These are phyloP conservation scores for Neonectria hederae DNA, from an alignment of 2,329 filamentous ascomycete species.

Conservation along the genomic window DNA sequence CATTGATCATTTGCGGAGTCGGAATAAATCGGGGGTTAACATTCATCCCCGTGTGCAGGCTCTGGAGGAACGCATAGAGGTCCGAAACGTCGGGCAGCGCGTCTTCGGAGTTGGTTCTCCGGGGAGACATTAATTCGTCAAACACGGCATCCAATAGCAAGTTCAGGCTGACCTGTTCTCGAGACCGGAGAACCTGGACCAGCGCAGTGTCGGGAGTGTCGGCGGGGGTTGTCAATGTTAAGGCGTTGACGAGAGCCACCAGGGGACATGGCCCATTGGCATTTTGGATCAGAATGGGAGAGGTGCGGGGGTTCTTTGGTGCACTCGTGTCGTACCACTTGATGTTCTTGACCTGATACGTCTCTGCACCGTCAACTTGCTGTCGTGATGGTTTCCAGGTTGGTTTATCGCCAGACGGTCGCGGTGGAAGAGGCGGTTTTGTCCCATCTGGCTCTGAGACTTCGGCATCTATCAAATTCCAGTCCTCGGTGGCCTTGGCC, in stretches of 20 bases:
- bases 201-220: constrained; percentile 72
- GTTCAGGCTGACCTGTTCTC: constrained; percentile 89
- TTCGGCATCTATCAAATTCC: constrained; percentile 62
- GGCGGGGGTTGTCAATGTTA: constrained; percentile 82
- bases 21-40: constrained; percentile 91
- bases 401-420: constrained; percentile 42
- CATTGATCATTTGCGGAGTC: constrained; percentile 55
- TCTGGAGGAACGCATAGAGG: constrained; percentile 86
- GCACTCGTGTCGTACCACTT: constrained; percentile 78
- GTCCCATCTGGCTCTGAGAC: constrained; percentile 33
- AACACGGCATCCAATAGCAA: constrained; percentile 89
- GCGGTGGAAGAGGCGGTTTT: constrained; percentile 52
- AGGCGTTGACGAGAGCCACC: constrained; percentile 90
- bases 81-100: constrained; percentile 87
- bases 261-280: constrained; percentile 94
- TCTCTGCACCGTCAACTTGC: constrained; percentile 68
- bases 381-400: constrained; percentile 53
- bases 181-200: constrained; percentile 77
- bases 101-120: constrained; percentile 69
- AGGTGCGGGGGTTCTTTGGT: constrained; percentile 72
- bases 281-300: constrained; percentile 91
- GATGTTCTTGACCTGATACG: constrained; percentile 93
- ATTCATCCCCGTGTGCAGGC: constrained; percentile 96
- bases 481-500: constrained; percentile 56
- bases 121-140: constrained; percentile 87